Conservation (phyloP, 495 filamentous ascomycete species). For the Tuber umbilicatum region DNA sequence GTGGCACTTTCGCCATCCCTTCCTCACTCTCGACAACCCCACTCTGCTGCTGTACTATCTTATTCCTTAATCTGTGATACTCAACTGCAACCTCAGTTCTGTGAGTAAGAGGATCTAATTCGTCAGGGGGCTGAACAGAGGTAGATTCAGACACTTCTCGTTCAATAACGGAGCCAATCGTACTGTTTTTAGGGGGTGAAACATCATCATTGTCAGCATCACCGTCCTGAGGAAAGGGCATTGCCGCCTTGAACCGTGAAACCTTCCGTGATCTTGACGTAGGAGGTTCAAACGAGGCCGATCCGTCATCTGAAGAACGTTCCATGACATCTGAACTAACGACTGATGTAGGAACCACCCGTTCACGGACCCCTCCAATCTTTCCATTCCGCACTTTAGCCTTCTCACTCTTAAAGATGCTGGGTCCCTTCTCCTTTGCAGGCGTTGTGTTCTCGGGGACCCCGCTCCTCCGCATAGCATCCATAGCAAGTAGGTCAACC, state of each 20-base stretch:
- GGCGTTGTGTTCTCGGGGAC: constrained; percentile 31
- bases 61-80: constrained; percentile 71
- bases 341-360: constrained; percentile 18
- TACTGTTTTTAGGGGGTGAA: constrained; percentile 31
- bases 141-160: constrained; percentile 8
- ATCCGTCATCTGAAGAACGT: constrained; percentile 14
- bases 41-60: constrained; percentile 69
- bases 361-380: constrained; percentile 2
- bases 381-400: constrained; percentile 11
- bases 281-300: constrained; percentile 9
- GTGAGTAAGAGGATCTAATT: constrained; percentile 65
- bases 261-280: constrained; percentile 42
- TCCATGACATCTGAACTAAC: constrained; percentile 32
- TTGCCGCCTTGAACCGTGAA: constrained; percentile 46
- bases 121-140: constrained; percentile 55
- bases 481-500: constrained; percentile 36
- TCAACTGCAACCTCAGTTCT: constrained; percentile 71
- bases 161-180: constrained; percentile 25
- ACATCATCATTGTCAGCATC: background rate
- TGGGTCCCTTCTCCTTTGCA: constrained; percentile 16
- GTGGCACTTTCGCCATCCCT: constrained; percentile 55
- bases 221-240: constrained; percentile 13
- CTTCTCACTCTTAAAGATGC: constrained; percentile 40
- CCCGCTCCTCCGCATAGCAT: constrained; percentile 40
- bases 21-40: constrained; percentile 61